Evolutionary conservation across 2,329 filamentous ascomycete genomes (phyloP), one percentile per base, ranked within the genome.

Genomic region (Calonectria montana): DNA sequence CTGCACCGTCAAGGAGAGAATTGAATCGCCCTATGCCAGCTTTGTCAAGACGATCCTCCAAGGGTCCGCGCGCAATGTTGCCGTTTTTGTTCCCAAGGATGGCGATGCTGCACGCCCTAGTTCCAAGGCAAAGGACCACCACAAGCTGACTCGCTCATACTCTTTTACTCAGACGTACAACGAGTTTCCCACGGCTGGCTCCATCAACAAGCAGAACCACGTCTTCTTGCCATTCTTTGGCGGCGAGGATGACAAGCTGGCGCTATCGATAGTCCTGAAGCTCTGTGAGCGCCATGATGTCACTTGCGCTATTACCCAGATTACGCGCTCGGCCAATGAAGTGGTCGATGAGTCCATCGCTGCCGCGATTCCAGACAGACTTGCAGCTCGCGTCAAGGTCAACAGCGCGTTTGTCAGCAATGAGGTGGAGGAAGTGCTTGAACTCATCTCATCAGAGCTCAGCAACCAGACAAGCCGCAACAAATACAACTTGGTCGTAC

Each of bases 181-280:
- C 13, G 66, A 69, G 35, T 69, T 69, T 25, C 66, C 66, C 12
- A n/a, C 57, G 1, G 31, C 57, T 15, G 18, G 45, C 4, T 13
- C n/a, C 13, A n/a, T 39, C n/a, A 61, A 62, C 37, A 69, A 55
- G 47, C 45, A 57, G 57, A 61, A 63, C 37, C 66, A 69, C 45
- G 35, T 69, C 25, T 55, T 69, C 18, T 31, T 69, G 3, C 66
- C 66, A 9, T 69, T 63, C 35, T 69, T 69, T 37, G 66, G 66
- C 12, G 45, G 57, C 45, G 13, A n/a, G 1, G 66, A 69, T 10
- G 66, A 69, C 16, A 53, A 63, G 4, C 45, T 69, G 7, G 66
- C 66, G 2, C 66, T 69, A 3, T 35, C 50, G 13, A 25, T 69
- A 3, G 66, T 64, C 25, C 47, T 69, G 1, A 27, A 62, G 21